phyloP scores from a whole-genome alignment of 306 rosid species.

The Oemleria cerasiformis region DNA sequence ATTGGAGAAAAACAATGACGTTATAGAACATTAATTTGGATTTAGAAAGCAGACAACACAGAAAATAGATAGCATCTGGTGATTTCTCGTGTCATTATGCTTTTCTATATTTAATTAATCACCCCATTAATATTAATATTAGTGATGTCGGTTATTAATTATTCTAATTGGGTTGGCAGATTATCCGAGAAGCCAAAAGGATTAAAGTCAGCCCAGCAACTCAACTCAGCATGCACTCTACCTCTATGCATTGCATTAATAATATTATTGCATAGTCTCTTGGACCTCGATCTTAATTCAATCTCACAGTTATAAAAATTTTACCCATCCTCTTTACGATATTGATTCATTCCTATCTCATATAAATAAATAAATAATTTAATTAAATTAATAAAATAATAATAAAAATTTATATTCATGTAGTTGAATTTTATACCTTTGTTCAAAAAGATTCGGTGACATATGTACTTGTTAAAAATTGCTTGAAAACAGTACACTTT shows the following conservation, averaged over 20 bases:
- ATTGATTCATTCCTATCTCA: too few species aligned
- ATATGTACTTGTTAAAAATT: neutral
- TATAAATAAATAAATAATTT: too few species aligned
- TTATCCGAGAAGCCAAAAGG: constrained; percentile 7
- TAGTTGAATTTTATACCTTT: neutral
- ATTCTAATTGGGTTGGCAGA: neutral
- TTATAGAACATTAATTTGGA: neutral
- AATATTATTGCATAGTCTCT: neutral
- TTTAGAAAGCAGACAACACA: neutral
- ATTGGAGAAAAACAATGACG: neutral
- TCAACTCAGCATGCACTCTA: constrained; percentile 8
- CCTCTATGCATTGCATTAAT: too few species aligned
- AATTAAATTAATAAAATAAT: too few species aligned
- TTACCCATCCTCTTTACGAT: too few species aligned
- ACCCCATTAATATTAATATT: constrained; percentile 12
- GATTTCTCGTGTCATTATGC: neutral
- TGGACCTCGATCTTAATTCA: neutral
- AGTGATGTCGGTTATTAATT: too few species aligned
- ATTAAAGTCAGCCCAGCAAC: neutral
- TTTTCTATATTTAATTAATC: constrained; percentile 7
- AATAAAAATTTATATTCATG: too few species aligned
- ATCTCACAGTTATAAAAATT: too few species aligned
- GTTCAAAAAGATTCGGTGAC: neutral
- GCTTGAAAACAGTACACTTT: neutral
- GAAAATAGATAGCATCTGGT: neutral